These are phyloP conservation scores for Auricularia heimuer DNA, from an alignment of 768 basidiomycete genomes.

Conservation along the genomic window DNA sequence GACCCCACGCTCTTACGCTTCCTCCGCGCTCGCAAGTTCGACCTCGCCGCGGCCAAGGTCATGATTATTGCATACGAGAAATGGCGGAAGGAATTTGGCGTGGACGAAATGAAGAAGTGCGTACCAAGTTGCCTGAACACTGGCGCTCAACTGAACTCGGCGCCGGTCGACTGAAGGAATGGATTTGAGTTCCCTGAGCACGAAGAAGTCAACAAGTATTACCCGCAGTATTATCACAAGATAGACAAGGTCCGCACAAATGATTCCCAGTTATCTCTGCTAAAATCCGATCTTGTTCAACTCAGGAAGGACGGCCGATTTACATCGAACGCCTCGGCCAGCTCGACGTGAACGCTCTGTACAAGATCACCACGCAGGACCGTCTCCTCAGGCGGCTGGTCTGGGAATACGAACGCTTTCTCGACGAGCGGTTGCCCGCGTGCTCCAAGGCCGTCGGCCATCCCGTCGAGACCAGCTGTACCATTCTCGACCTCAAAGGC, in stretches of 20 bases:
- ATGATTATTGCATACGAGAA: slow-evolving; percentile 79
- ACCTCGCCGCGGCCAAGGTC: slow-evolving; percentile 65
- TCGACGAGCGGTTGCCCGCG: slow-evolving; percentile 70
- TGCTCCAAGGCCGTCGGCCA: slow-evolving; percentile 63
- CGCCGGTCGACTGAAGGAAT: slow-evolving; percentile 34
- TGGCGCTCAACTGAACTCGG: background rate
- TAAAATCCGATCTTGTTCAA: background rate
- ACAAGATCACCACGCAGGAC: slow-evolving; percentile 72
- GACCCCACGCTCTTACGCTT: slow-evolving; percentile 69
- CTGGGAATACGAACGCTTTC: slow-evolving; percentile 85
- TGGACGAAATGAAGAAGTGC: slow-evolving; percentile 63
- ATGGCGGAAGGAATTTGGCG: slow-evolving; percentile 82
- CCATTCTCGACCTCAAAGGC: slow-evolving; percentile 77
- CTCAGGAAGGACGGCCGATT: slow-evolving; percentile 84
- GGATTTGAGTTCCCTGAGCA: slow-evolving; percentile 78
- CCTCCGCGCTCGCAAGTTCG: slow-evolving; percentile 88
- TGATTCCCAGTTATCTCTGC: background rate
- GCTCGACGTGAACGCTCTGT: slow-evolving; percentile 78
- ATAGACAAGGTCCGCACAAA: slow-evolving; percentile 63
- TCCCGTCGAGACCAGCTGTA: slow-evolving; percentile 94
- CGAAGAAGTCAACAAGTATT: slow-evolving; percentile 76
- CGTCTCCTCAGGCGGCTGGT: slow-evolving; percentile 85
- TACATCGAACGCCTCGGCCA: slow-evolving; percentile 91
- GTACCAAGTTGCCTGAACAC: slow-evolving; percentile 16
- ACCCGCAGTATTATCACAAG: slow-evolving; percentile 95